Evolutionary conservation across 495 filamentous ascomycete genomes (phyloP).

Genomic region (Acidiella bohemica): DNA sequence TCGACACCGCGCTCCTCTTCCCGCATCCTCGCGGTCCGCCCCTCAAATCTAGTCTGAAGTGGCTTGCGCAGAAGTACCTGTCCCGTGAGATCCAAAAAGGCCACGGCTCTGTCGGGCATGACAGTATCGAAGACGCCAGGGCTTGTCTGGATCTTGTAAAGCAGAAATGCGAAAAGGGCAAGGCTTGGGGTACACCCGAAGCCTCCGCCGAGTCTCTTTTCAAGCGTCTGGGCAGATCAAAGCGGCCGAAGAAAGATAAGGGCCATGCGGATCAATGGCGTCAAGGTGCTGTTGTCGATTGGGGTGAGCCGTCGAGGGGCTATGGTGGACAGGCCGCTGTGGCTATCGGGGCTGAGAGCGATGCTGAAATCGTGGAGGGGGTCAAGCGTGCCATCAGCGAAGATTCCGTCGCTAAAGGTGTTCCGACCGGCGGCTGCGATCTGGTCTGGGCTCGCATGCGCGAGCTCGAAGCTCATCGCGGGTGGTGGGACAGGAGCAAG

Average conservation of each 20-base stretch:
- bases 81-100: slow-evolving; percentile 75
- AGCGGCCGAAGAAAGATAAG: slow-evolving; percentile 37
- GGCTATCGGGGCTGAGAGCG: slow-evolving; percentile 57
- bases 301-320: slow-evolving; percentile 64
- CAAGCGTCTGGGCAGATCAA: slow-evolving; percentile 55
- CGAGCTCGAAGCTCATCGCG: slow-evolving; percentile 65
- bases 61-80: slow-evolving; percentile 66
- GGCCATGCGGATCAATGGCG: slow-evolving; percentile 37
- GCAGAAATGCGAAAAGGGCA: slow-evolving; percentile 86
- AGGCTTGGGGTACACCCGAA: slow-evolving; percentile 64
- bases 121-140: slow-evolving; percentile 81
- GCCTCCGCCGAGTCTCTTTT: slow-evolving; percentile 72
- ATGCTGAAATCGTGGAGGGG: slow-evolving; percentile 60
- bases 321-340: slow-evolving; percentile 58
- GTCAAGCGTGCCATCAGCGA: slow-evolving; percentile 40
- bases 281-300: slow-evolving; percentile 74
- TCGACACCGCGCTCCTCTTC: slow-evolving; percentile 79
- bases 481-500: slow-evolving; percentile 56
- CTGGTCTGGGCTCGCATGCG: slow-evolving; percentile 83
- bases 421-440: slow-evolving; percentile 61
- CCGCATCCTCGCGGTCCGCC: slow-evolving; percentile 68
- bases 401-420: slow-evolving; percentile 45
- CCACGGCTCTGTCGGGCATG: slow-evolving; percentile 55
- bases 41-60: slow-evolving; percentile 65
- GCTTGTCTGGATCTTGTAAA: slow-evolving; percentile 87